Conservation (phyloP, 2,329 filamentous ascomycete genomes). For the Aspergillus sp. region DNA sequence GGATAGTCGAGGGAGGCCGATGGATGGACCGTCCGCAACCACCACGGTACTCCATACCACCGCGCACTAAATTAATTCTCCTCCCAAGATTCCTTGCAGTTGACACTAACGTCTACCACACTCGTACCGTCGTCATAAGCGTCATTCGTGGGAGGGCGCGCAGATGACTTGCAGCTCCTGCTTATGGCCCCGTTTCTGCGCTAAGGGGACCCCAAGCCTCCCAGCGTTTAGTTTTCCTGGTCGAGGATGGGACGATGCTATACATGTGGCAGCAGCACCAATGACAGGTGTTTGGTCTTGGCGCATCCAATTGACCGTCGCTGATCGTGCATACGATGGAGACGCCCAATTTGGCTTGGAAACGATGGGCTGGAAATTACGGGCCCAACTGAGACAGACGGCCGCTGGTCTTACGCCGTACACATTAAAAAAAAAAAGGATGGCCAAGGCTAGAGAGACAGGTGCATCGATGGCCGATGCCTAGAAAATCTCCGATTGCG, state of each 20-base stretch:
- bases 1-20: neutral
- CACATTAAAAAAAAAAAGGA: too few relatives aligned
- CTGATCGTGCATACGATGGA: too few relatives aligned
- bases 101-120: neutral
- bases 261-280: neutral
- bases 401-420: too few relatives aligned
- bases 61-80: neutral
- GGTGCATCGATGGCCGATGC: neutral
- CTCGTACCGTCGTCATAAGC: neutral
- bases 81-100: slow-evolving; percentile 7
- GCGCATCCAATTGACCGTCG: too few relatives aligned
- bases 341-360: too few relatives aligned
- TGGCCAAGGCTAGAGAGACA: neutral
- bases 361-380: too few relatives aligned
- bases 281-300: too few relatives aligned
- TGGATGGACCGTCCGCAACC: slow-evolving; percentile 1
- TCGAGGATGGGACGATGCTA: neutral
- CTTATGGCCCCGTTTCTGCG: neutral
- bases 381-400: too few relatives aligned
- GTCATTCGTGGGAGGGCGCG: neutral
- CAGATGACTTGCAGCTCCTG: slow-evolving; percentile 14
- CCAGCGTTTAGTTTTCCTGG: too few relatives aligned
- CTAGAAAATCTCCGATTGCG: neutral
- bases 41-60: too few relatives aligned
- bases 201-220: too few relatives aligned